Evolutionary conservation across 2,329 filamentous ascomycete genomes (phyloP), one percentile per base, ranked within the genome.

Genomic region (Trichoderma afroharzianum): DNA sequence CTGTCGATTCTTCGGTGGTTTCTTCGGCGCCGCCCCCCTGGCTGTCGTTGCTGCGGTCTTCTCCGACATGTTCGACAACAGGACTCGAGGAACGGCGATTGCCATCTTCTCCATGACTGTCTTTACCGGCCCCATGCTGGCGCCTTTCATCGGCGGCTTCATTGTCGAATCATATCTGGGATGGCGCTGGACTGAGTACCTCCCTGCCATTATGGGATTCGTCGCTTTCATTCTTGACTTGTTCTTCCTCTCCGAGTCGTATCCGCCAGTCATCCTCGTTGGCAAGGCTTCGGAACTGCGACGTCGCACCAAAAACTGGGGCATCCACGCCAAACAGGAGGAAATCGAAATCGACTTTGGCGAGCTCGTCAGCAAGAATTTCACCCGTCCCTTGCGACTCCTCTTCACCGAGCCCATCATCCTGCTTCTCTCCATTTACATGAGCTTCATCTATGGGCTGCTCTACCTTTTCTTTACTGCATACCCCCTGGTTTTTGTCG

Each of bases 401-500:
- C 85, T 93, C 12, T 87, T 92, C 72, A 85, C 85, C 39, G 91
- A 93, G 80, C 91, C 92, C 70, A 92, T 93, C 70, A 90, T 93
- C 70, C 83, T 88, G 0, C 82, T 90, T 11, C 81, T 93, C 26
- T 91, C 90, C 47, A 83, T 93, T 70, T 93, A 93, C 81, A 91
- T 91, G 84, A 87, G 90, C 55, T 93, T 93, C 81, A 90, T 92
- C 79, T 94, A 95, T 77, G 92, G 86, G 18, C 85, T 96, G 0
- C 88, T 97, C 1, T 97, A 96, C 78, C 90, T 95, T 30, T 96
- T 96, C 83, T 85, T 97, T 67, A 95, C 93, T 0, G 92, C 93
- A 1, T 97, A 97, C 76, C 91, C 92, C 0, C 88, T 96, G 58
- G 92, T 97, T 62, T 97, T 96, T 82, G 85, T 91, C 73, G 84